phyloP scores from a whole-genome alignment of 192 early-diverging fungal species.

The Thoreauomyces humboldtii region DNA sequence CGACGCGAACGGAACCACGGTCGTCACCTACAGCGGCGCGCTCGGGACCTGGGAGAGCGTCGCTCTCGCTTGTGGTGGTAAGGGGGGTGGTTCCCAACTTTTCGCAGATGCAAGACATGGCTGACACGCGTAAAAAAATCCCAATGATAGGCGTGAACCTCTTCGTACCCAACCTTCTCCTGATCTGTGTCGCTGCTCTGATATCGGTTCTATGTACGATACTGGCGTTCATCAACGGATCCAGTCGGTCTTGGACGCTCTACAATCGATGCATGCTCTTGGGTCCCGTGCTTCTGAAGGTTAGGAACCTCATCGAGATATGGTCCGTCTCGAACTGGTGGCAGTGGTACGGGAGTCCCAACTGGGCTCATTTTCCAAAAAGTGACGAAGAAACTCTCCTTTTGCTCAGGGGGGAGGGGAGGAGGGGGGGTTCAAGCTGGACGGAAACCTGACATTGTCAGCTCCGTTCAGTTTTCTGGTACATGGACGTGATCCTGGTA shows the following conservation, averaged over 20 bases:
- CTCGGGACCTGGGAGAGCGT: conserved; percentile 3
- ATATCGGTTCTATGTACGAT: neutral
- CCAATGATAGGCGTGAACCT: neutral
- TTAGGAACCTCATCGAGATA: neutral
- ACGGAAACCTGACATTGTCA: no score
- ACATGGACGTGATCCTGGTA: neutral
- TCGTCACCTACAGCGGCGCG: conserved; percentile 1
- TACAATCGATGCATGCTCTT: conserved; percentile 1
- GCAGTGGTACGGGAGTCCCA: neutral
- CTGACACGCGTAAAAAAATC: no score
- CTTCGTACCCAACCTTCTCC: neutral
- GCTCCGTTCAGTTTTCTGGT: conserved; percentile 7
- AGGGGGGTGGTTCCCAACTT: no score
- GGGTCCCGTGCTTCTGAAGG: neutral
- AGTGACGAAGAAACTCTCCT: no score
- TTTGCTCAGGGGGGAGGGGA: no score
- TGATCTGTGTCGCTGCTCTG: neutral
- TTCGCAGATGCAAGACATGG: no score
- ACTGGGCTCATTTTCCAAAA: no score
- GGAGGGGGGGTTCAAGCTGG: no score
- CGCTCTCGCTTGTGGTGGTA: neutral
- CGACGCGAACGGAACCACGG: neutral
- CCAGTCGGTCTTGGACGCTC: neutral
- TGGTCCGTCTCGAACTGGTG: no score
- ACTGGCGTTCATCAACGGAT: neutral